Evolutionary conservation across 2,329 filamentous ascomycete genomes (phyloP), one percentile per base, ranked within the genome.

Genomic region (Epichloe festucae): DNA sequence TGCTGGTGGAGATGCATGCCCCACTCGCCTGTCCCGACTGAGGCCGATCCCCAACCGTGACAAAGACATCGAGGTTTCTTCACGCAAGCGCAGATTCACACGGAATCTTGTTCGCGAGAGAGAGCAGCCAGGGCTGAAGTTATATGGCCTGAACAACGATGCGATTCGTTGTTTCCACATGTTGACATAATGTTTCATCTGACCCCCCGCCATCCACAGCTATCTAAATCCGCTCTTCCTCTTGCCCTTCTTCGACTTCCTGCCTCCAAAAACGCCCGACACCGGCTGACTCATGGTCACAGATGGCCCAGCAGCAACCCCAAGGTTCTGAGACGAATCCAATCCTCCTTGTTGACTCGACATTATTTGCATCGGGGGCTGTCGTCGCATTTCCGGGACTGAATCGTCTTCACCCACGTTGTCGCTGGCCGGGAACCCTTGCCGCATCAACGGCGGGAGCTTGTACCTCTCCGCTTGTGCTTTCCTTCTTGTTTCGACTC

Each of bases 281-380:
- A 71, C 59, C 10, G 71, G 68, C 57, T 75, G 73, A 49, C 73
- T 74, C 67, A 73, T 73, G n/a, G 66, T 63, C 49, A 66, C 55
- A 3, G 60, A 59, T n/a, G 65, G 59, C 41, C 60, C 58, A 12
- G 60, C 58, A 12, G 60, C 50, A 2, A 58, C 49, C 1, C 56
- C 60, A 40, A 65, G 61, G 38, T 59, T 63, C 58, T 70, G 70
- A 23, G 65, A 67, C 23, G 66, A 70, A 48, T 55, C 59, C 1
- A 62, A 62, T 7, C 57, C 53, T 27, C 56, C 62, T 48, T 58
- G 59, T 53, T 70, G 67, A 46, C 67, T 70, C 11, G 67, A 69
- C 67, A 68, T 63, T 52, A 58, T 55, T 21, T 65, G 63, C 36
- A 57, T 54, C 5, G 61, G 58, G 4, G 56, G 52, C 19, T 56